Evolutionary conservation across 2,329 filamentous ascomycete species (phyloP).

Genomic region (Fusarium newnesense): DNA sequence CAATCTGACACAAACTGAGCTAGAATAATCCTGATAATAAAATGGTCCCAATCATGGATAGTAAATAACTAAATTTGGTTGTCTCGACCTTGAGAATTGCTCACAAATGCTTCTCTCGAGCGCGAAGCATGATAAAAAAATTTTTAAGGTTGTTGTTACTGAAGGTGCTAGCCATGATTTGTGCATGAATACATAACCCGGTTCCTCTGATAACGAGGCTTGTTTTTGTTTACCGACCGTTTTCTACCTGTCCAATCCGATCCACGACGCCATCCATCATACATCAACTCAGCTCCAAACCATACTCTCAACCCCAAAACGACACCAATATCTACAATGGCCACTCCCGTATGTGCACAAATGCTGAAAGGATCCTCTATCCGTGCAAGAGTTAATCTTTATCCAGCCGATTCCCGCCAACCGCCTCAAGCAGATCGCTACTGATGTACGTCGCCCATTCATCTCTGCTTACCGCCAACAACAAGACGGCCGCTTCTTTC

Average conservation of each 20-base stretch:
- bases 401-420: constrained; percentile 77
- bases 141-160: constrained; percentile 2
- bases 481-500: constrained; percentile 2
- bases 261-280: constrained; percentile 36
- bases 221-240: constrained; percentile 48
- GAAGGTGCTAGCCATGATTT: constrained; percentile 27
- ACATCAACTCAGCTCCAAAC: constrained; percentile 35
- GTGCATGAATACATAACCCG: constrained; percentile 28
- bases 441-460: constrained; percentile 70
- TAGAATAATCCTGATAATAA: constrained; percentile 11
- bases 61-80: neutral
- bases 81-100: neutral
- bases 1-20: constrained; percentile 37
- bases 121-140: constrained; percentile 7
- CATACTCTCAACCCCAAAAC: constrained; percentile 30
- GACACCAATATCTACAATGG: constrained; percentile 46
- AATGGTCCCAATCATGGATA: constrained; percentile 6
- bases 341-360: constrained; percentile 49
- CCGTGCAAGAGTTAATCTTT: constrained; percentile 33
- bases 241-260: constrained; percentile 20
- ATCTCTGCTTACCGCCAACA: constrained; percentile 37
- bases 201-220: constrained; percentile 41
- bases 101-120: constrained; percentile 23
- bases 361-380: neutral
- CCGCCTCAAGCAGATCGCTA: constrained; percentile 85